phyloP scores from a whole-genome alignment of 352 stramenopile species.

The Blastocystis sp. region DNA sequence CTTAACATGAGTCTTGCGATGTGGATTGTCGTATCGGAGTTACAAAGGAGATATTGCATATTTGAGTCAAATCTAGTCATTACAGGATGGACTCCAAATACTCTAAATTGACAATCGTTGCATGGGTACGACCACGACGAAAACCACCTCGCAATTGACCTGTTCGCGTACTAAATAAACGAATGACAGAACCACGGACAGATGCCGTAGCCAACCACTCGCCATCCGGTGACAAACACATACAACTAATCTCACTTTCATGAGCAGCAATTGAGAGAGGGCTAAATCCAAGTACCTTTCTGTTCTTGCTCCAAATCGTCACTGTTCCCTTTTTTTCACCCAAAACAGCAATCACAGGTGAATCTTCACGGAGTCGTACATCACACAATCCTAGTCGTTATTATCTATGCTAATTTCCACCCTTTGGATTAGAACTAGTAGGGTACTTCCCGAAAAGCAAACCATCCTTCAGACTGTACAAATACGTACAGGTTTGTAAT shows the following conservation, averaged over 20 bases:
- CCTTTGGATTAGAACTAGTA: not conserved
- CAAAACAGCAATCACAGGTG: not conserved
- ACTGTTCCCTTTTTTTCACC: not conserved
- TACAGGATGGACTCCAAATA: not conserved
- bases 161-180: not conserved
- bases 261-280: not conserved
- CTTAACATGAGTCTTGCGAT: not conserved
- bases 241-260: not conserved
- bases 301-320: not conserved
- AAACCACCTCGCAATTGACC: not conserved
- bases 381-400: not conserved
- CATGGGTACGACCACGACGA: slow-evolving; percentile 7
- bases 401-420: not conserved
- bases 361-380: not conserved
- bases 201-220: not conserved
- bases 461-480: not conserved
- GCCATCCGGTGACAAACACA: slow-evolving; percentile 1
- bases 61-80: slow-evolving; percentile 16
- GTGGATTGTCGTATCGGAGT: slow-evolving; percentile 29
- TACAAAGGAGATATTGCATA: slow-evolving; percentile 46
- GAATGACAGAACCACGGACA: slow-evolving; percentile 5
- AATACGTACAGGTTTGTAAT: not conserved
- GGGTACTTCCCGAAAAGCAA: not conserved
- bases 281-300: not conserved
- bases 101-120: slow-evolving; percentile 45